phyloP scores from a whole-genome alignment of 2,329 filamentous ascomycete genomes.

The Sporothrix sp. region DNA sequence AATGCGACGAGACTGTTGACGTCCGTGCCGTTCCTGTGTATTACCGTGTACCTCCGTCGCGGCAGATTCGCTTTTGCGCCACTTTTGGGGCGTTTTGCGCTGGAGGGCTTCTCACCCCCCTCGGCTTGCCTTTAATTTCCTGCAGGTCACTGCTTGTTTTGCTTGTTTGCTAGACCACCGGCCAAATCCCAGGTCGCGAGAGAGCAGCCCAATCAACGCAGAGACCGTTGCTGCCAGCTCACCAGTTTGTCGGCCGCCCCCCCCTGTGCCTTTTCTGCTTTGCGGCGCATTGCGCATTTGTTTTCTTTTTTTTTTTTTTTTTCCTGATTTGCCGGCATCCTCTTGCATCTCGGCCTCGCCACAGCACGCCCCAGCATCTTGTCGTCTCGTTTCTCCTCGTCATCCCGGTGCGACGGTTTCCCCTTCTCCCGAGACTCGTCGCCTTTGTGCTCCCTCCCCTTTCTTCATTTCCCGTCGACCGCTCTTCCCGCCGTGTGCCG shows the following conservation, averaged over 20 bases:
- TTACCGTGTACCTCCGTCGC: not conserved
- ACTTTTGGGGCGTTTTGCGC: constrained; percentile 8
- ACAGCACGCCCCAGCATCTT: not conserved
- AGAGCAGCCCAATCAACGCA: constrained; percentile 12
- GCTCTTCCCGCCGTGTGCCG: too few relatives aligned
- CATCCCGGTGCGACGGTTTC: not conserved
- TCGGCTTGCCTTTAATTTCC: constrained; percentile 12
- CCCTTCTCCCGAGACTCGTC: not conserved
- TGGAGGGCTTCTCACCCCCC: constrained; percentile 1
- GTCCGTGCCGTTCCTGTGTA: constrained; percentile 1
- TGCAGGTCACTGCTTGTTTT: constrained; percentile 4
- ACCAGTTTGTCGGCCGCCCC: not conserved
- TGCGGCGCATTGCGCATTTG: not conserved
- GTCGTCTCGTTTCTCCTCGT: constrained; percentile 1
- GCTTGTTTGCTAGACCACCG: not conserved
- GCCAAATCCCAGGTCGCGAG: constrained; percentile 9
- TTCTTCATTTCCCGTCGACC: too few relatives aligned
- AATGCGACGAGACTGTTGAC: constrained; percentile 1
- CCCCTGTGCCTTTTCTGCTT: not conserved
- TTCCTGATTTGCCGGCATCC: not conserved
- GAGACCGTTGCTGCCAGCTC: not conserved
- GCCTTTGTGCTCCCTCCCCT: not conserved
- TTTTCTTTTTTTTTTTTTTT: constrained; percentile 1
- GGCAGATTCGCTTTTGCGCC: not conserved
- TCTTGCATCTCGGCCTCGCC: constrained; percentile 1